phyloP scores from a whole-genome alignment of 768 basidiomycete genomes.

The Fistulinella prunicolor region DNA sequence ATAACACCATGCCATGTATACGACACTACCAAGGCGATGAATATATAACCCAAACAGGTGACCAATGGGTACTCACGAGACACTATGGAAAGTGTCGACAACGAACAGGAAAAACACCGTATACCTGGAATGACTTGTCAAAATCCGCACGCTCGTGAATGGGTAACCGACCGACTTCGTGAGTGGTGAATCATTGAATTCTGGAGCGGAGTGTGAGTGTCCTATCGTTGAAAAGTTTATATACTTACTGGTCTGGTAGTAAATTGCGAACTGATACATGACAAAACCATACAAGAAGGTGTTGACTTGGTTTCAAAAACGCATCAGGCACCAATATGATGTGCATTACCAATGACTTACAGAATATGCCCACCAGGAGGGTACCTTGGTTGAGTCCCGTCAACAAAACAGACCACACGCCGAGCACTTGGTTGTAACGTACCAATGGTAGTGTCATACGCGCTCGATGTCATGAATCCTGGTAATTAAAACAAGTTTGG shows the following conservation, averaged over 20 bases:
- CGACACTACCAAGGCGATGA: constrained; percentile 1
- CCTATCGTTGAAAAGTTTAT: neutral
- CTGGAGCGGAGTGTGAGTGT: neutral
- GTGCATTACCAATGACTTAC: constrained; percentile 8
- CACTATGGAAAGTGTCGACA: constrained; percentile 21
- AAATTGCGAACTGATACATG: constrained; percentile 40
- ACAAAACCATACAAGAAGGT: constrained; percentile 40
- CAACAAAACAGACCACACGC: too few relatives aligned
- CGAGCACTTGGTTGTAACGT: neutral
- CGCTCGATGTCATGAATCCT: neutral
- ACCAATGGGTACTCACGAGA: constrained; percentile 9
- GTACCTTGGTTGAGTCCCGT: constrained; percentile 10
- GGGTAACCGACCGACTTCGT: constrained; percentile 1
- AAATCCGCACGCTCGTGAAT: neutral
- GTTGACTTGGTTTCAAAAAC: constrained; percentile 14
- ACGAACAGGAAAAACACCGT: constrained; percentile 19
- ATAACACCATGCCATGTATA: constrained; percentile 22
- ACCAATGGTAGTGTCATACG: constrained; percentile 7
- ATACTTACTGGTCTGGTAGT: constrained; percentile 27
- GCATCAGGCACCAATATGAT: neutral
- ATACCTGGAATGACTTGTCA: constrained; percentile 1
- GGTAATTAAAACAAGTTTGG: neutral
- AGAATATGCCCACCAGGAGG: constrained; percentile 20
- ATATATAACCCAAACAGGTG: neutral
- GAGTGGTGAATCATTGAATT: constrained; percentile 13